phyloP scores from a whole-genome alignment of 768 basidiomycete genomes.

The Boletus edulis region DNA sequence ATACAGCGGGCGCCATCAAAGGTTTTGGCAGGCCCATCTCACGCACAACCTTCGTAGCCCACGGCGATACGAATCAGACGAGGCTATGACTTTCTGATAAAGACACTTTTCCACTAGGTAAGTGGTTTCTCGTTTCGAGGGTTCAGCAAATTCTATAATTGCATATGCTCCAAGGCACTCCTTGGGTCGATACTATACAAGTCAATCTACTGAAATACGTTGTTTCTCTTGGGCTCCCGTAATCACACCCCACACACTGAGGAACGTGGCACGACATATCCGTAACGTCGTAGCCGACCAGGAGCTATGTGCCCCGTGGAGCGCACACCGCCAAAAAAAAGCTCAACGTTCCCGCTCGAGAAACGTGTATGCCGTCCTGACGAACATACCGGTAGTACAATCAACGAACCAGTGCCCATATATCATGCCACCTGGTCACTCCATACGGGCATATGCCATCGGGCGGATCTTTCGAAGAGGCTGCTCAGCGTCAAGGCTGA shows the following conservation, averaged over 20 bases:
- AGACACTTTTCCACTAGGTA: background rate
- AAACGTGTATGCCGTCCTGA: slow-evolving; percentile 4
- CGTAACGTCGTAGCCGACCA: background rate
- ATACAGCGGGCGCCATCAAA: background rate
- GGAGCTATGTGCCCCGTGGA: background rate
- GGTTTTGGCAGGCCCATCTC: background rate
- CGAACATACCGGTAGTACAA: background rate
- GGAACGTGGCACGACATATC: background rate
- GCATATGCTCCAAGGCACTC: background rate
- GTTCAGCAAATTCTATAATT: background rate
- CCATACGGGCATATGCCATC: slow-evolving; percentile 7
- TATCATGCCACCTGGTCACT: background rate
- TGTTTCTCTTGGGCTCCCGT: background rate
- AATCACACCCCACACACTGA: background rate
- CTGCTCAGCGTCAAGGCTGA: background rate
- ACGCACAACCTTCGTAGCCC: background rate
- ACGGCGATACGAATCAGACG: slow-evolving; percentile 4
- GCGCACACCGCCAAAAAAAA: slow-evolving; percentile 2
- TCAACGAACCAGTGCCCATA: slow-evolving; percentile 9
- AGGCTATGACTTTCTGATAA: slow-evolving; percentile 19
- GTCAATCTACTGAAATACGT: background rate
- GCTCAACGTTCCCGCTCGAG: background rate
- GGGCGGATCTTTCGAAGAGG: slow-evolving; percentile 10
- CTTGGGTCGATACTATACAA: background rate
- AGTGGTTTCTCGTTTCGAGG: slow-evolving; percentile 1